Conservation (phyloP, 768 basidiomycete species). For the Hysterangium stoloniferum region DNA sequence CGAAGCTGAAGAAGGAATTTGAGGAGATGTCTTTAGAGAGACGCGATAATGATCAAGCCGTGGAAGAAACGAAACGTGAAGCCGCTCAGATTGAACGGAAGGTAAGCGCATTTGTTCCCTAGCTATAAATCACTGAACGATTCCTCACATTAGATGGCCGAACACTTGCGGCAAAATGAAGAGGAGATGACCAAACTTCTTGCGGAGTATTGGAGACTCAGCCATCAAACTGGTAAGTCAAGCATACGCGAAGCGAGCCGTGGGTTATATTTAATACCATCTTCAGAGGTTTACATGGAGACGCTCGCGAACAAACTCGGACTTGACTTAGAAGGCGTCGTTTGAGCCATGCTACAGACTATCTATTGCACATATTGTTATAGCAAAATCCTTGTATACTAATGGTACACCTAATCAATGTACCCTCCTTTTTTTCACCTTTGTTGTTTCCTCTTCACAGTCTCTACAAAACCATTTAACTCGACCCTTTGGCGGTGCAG, state of each 20-base stretch:
- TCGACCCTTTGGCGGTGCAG: slow-evolving; percentile 41
- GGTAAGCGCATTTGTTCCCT: slow-evolving; percentile 28
- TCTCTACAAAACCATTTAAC: slow-evolving; percentile 65
- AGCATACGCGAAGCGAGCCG: neutral
- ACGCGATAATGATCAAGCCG: slow-evolving; percentile 68
- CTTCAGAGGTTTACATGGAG: slow-evolving; percentile 77
- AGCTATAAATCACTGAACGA: neutral
- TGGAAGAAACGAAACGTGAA: slow-evolving; percentile 67
- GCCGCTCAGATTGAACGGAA: slow-evolving; percentile 61
- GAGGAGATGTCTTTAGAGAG: slow-evolving; percentile 71
- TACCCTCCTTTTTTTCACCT: slow-evolving; percentile 8
- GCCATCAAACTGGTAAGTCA: slow-evolving; percentile 62
- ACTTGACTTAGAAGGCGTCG: slow-evolving; percentile 33
- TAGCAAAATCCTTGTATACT: slow-evolving; percentile 10
- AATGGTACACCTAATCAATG: neutral
- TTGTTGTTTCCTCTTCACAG: slow-evolving; percentile 37
- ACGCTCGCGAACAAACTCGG: slow-evolving; percentile 76
- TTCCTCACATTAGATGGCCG: slow-evolving; percentile 47
- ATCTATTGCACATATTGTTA: slow-evolving; percentile 10
- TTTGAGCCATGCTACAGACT: slow-evolving; percentile 2
- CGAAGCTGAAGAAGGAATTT: slow-evolving; percentile 70
- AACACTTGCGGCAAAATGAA: slow-evolving; percentile 69
- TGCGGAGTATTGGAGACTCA: slow-evolving; percentile 73
- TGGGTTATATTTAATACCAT: neutral
- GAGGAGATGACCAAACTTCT: slow-evolving; percentile 74